Percentiles rank a stretch among this genome's conserved stretches.
Conservation (phyloP, 2,329 filamentous ascomycete species). For the Hypomyces perniciosus region DNA sequence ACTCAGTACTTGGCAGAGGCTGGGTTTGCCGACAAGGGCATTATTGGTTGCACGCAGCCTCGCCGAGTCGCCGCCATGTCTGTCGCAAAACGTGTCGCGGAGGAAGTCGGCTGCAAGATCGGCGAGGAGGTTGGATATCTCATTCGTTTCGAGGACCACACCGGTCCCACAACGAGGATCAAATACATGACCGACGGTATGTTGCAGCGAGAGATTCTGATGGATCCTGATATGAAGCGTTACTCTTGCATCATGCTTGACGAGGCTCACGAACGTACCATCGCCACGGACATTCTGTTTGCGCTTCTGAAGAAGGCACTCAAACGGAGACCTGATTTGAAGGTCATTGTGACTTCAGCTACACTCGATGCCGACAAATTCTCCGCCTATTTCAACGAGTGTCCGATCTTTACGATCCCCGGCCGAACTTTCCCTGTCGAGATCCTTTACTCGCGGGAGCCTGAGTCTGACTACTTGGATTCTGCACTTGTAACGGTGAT, state of each 20-base stretch:
- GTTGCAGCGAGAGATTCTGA: conserved; percentile 88
- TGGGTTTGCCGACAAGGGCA: conserved; percentile 78
- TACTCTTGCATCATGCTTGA: conserved; percentile 98
- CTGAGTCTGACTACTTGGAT: conserved; percentile 92
- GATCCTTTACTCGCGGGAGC: conserved; percentile 89
- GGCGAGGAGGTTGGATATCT: conserved; percentile 95
- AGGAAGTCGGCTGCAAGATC: conserved; percentile 87
- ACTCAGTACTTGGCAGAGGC: conserved; percentile 93
- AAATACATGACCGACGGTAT: conserved; percentile 99
- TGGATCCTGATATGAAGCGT: conserved; percentile 80
- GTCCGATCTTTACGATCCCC: conserved; percentile 94
- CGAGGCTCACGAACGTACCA: conserved; percentile 95
- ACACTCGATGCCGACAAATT: conserved; percentile 98
- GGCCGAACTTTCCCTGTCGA: conserved; percentile 94
- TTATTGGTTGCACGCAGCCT: conserved; percentile 95
- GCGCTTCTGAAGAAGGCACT: conserved; percentile 90
- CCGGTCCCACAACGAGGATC: conserved; percentile 80
- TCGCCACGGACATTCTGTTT: conserved; percentile 92
- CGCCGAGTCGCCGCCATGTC: conserved; percentile 97
- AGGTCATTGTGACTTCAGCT: conserved; percentile 93
- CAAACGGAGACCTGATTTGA: conserved; percentile 77
- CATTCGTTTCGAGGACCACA: conserved; percentile 95
- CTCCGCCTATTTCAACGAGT: conserved; percentile 90
- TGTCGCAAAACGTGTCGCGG: conserved; percentile 91
- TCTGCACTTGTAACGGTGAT: conserved; percentile 93